A percentile compares a stretch with the other conserved stretches of the same genome.
phyloP scores from a whole-genome alignment of 1,139 yeast genomes.

The Candida buenavistaensis region DNA sequence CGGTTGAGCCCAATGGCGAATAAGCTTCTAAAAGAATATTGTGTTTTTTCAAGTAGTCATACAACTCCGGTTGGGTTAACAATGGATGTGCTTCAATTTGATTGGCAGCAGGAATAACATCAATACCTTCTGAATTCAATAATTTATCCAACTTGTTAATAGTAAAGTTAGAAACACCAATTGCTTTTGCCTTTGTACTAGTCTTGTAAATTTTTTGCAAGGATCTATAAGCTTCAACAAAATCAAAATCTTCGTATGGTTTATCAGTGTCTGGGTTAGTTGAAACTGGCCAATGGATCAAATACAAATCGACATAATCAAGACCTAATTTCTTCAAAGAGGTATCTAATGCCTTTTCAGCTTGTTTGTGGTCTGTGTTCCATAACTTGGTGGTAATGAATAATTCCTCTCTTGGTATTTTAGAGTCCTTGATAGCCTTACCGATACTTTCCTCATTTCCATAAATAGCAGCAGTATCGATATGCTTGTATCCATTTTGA shows the following conservation, averaged over 20 bases:
- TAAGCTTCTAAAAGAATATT: conserved; percentile 55
- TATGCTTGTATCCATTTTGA: conserved; percentile 71
- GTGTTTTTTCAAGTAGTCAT: conserved; percentile 41
- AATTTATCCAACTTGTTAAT: conserved; percentile 44
- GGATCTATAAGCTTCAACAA: conserved; percentile 66
- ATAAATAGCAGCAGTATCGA: conserved; percentile 75
- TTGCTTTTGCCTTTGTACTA: conserved; percentile 56
- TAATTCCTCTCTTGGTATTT: conserved; percentile 66
- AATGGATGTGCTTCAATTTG: conserved; percentile 65
- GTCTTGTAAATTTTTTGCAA: conserved; percentile 59
- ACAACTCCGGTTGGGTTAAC: conserved; percentile 52
- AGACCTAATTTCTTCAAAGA: conserved; percentile 68
- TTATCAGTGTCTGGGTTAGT: conserved; percentile 29
- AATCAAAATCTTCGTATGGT: conserved; percentile 48
- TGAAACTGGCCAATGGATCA: conserved; percentile 87
- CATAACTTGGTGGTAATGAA: conserved; percentile 82
- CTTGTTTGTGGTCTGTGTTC: conserved; percentile 64
- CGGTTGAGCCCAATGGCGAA: conserved; percentile 59
- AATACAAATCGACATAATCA: conserved; percentile 80
- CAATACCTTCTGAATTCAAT: conserved; percentile 45
- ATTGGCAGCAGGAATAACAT: conserved; percentile 49
- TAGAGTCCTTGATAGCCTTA: conserved; percentile 59
- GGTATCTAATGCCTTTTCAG: conserved; percentile 56
- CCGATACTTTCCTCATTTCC: conserved; percentile 72
- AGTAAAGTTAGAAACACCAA: conserved; percentile 65